phyloP scores from a whole-genome alignment of 306 rosid genomes.

The Cicer bijugum region DNA sequence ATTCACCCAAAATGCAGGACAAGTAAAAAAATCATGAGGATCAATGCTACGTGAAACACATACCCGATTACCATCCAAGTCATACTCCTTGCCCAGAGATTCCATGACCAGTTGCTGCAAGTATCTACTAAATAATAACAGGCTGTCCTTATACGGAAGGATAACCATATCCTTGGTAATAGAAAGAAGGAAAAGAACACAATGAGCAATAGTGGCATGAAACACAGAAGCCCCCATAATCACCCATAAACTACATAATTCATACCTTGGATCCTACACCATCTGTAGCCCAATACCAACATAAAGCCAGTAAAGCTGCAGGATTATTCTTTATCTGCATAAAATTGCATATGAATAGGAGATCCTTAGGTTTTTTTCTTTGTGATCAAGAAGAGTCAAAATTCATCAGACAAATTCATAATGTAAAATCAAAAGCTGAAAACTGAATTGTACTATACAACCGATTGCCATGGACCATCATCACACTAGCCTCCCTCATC shows the following conservation, averaged over 20 bases:
- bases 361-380: not conserved
- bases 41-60: slow-evolving; percentile 22
- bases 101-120: slow-evolving; percentile 99
- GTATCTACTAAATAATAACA: slow-evolving; percentile 89
- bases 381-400: slow-evolving; percentile 25
- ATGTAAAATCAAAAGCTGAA: slow-evolving; percentile 9
- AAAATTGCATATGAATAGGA: slow-evolving; percentile 13
- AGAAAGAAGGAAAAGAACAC: slow-evolving; percentile 32
- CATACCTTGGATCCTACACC: slow-evolving; percentile 93
- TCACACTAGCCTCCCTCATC: too few relatives aligned
- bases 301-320: slow-evolving; percentile 90
- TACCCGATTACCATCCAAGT: slow-evolving; percentile 97
- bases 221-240: slow-evolving; percentile 14
- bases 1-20: slow-evolving; percentile 23
- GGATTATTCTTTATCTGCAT: slow-evolving; percentile 57
- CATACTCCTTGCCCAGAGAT: slow-evolving; percentile 97
- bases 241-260: slow-evolving; percentile 37
- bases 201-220: slow-evolving; percentile 36
- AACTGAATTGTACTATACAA: not conserved
- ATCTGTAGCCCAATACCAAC: slow-evolving; percentile 99
- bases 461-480: not conserved
- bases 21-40: slow-evolving; percentile 3
- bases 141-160: slow-evolving; percentile 96
- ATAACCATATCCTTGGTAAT: slow-evolving; percentile 90
- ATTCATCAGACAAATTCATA: slow-evolving; percentile 17